phyloP scores from a whole-genome alignment of 352 stramenopile species.

The Globisporangium perplexum region DNA sequence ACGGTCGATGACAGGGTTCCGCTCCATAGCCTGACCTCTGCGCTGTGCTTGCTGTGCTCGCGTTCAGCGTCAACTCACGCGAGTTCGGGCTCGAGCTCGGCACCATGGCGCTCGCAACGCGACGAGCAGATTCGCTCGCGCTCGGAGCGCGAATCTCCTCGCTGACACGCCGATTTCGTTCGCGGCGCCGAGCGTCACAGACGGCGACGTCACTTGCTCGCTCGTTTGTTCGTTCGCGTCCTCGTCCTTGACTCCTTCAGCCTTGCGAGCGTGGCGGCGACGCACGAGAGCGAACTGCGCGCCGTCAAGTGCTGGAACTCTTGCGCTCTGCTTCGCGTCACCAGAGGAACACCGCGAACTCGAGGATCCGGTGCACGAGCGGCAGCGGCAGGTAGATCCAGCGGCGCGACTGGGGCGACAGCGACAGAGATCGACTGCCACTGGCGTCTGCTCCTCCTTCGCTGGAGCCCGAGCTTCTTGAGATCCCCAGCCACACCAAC shows the following conservation, averaged over 20 bases:
- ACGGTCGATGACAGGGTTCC: too few relatives aligned
- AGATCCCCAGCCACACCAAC: neutral
- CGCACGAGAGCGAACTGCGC: neutral
- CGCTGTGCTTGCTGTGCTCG: too few relatives aligned
- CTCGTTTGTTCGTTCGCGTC: too few relatives aligned
- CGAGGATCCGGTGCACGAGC: slow-evolving; percentile 42
- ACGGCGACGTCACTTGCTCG: too few relatives aligned
- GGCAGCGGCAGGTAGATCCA: slow-evolving; percentile 43
- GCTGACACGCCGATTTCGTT: slow-evolving; percentile 1
- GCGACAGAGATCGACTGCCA: neutral
- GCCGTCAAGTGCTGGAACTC: too few relatives aligned
- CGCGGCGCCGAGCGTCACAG: neutral
- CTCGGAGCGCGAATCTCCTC: neutral
- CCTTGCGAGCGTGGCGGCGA: too few relatives aligned
- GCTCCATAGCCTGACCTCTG: too few relatives aligned
- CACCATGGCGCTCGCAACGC: too few relatives aligned
- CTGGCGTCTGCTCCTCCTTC: neutral
- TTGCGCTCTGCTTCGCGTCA: slow-evolving; percentile 12
- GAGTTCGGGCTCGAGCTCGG: too few relatives aligned
- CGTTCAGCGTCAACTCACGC: too few relatives aligned
- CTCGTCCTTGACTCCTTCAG: too few relatives aligned
- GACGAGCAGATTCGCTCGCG: neutral
- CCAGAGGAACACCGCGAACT: slow-evolving; percentile 59
- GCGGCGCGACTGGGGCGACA: neutral
- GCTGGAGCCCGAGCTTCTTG: neutral